phyloP scores from a whole-genome alignment of 1,284 basidiomycete species.

The Trichosporon sp. region DNA sequence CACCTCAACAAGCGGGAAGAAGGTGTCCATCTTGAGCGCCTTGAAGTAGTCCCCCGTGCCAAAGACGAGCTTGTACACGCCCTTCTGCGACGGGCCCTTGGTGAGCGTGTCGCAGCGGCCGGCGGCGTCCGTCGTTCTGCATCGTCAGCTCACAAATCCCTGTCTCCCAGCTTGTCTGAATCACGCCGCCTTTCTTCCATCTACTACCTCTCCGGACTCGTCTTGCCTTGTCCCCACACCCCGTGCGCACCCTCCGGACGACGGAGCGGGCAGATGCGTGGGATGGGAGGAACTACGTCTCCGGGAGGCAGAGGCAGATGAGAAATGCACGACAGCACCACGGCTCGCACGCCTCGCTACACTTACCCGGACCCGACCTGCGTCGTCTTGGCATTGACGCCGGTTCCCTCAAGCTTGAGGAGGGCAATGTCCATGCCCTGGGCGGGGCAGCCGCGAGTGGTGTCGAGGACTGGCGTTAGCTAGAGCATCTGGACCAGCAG shows the following conservation, averaged over 20 bases:
- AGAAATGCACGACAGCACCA: too few species aligned
- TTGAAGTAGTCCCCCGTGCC: slow-evolving; percentile 81
- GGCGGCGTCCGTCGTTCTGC: slow-evolving; percentile 74
- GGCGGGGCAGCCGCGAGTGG: slow-evolving; percentile 14
- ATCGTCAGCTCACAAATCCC: not conserved
- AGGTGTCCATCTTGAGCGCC: slow-evolving; percentile 65
- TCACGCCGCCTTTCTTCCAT: too few species aligned
- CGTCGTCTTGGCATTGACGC: slow-evolving; percentile 23
- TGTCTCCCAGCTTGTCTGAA: too few species aligned
- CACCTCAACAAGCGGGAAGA: slow-evolving; percentile 70
- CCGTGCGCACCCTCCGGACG: too few species aligned
- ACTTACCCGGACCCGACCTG: slow-evolving; percentile 63
- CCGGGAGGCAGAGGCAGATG: too few species aligned
- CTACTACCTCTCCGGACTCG: too few species aligned
- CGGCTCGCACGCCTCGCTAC: slow-evolving; percentile 2
- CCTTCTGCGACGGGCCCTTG: slow-evolving; percentile 62
- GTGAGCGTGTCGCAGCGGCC: slow-evolving; percentile 75
- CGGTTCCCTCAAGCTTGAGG: slow-evolving; percentile 14
- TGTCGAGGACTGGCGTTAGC: slow-evolving; percentile 16
- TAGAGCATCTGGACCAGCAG: too few species aligned
- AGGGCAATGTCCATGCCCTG: slow-evolving; percentile 19
- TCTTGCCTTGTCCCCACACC: too few species aligned
- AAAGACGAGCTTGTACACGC: slow-evolving; percentile 82
- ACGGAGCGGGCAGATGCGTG: too few species aligned
- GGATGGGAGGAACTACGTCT: too few species aligned